Evolutionary conservation across 2,329 filamentous ascomycete genomes (phyloP), one percentile per base, ranked within the genome.

Genomic region (Claviceps monticola): DNA sequence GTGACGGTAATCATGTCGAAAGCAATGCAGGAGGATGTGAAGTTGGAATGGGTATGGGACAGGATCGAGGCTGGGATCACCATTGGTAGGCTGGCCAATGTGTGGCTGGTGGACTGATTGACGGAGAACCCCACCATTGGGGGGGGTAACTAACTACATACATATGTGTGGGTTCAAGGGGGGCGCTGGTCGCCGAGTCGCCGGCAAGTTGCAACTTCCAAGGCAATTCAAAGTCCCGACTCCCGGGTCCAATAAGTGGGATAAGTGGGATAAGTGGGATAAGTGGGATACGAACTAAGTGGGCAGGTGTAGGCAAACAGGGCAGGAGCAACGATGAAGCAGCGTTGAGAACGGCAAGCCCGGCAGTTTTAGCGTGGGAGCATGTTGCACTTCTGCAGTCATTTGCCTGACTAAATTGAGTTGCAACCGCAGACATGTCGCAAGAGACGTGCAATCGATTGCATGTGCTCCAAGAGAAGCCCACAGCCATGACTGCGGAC

Each of bases 401-500:
- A 29, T 29, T 29, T 29, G 26, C 8, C 26, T 29, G 29, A 11
- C 9, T 9, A 34, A 34, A 11, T 19, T 19, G 19, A 19, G 29
- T 34, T 34, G 29, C 9, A 34, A 34, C 29, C 9, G 9, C 29
- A 34, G 9, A 34, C 29, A 4, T 34, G 9, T 34, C 9, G 29
- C 29, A 29, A 29, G 29, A 34, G 29, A 34, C 29, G 29, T 34
- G 29, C 29, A 34, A 11, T 34, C 9, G 29, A 34, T 11, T 17
- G 39, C 39, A n/a, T 41, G 16, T 9, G 39, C 14, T 34, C 29
- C 29, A 9, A 41, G 16, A 41, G 4, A 13, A 23, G 5, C 36
- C 43, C 14, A 17, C 14, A 6, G 38, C 23, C 19, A 56, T 58
- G 55, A 37, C 50, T 11, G 11, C 56, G 4, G 39, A 51, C 11